Conservation (phyloP, 805 yeast genomes). For the Komagataella ulmi region DNA sequence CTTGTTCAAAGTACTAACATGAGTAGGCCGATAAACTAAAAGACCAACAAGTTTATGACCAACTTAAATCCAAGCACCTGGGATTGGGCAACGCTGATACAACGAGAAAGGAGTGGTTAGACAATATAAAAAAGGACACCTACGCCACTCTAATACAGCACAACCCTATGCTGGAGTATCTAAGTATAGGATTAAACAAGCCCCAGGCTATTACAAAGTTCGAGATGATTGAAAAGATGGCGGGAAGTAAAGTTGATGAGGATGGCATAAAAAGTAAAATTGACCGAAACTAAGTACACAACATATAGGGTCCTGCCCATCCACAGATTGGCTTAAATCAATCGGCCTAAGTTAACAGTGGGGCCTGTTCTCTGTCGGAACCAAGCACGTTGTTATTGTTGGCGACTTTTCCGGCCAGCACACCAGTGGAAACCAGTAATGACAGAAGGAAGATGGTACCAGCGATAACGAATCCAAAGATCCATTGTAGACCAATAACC, state of each 20-base stretch:
- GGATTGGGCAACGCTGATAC: constrained; percentile 75
- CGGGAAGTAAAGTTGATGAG: constrained; percentile 10
- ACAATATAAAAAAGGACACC: constrained; percentile 56
- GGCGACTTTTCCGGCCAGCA: constrained; percentile 6
- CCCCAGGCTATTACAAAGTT: constrained; percentile 20
- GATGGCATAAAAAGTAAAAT: not conserved
- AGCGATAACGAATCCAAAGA: constrained; percentile 61
- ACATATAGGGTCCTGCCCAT: not conserved
- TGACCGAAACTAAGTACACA: constrained; percentile 1
- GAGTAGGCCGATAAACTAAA: constrained; percentile 55
- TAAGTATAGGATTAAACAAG: constrained; percentile 37
- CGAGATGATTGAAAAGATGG: constrained; percentile 26
- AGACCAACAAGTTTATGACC: constrained; percentile 43
- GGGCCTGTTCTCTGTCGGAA: constrained; percentile 16
- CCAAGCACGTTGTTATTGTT: constrained; percentile 1
- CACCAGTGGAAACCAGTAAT: constrained; percentile 30
- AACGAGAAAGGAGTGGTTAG: constrained; percentile 52
- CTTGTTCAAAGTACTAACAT: not conserved
- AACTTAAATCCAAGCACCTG: constrained; percentile 44
- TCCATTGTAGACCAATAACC: constrained; percentile 74
- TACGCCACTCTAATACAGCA: constrained; percentile 51
- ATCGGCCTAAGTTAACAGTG: constrained; percentile 12
- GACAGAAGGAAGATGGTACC: constrained; percentile 41
- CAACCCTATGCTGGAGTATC: constrained; percentile 36
- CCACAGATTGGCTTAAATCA: not conserved